phyloP scores from a whole-genome alignment of 139 green algal genomes.

The Picochlorum sp. region DNA sequence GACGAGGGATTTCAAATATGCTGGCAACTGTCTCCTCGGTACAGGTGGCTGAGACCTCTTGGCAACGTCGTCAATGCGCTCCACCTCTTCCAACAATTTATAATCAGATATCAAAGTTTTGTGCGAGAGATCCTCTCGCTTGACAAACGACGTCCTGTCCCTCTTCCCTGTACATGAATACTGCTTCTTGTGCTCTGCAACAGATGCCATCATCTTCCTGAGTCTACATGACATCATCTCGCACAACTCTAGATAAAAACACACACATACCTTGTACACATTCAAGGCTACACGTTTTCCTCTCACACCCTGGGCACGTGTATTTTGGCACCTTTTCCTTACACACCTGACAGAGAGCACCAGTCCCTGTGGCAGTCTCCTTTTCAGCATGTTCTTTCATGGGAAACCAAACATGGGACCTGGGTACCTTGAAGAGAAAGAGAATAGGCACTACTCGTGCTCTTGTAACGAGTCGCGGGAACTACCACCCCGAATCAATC shows the following conservation, averaged over 20 bases:
- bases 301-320: slow-evolving; percentile 23
- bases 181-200: slow-evolving; percentile 28
- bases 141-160: slow-evolving; percentile 35
- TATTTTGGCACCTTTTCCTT: slow-evolving; percentile 13
- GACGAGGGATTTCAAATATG: slow-evolving; percentile 24
- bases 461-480: too few relatives aligned
- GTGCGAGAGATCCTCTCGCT: slow-evolving; percentile 18
- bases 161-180: slow-evolving; percentile 30
- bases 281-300: slow-evolving; percentile 32
- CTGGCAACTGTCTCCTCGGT: slow-evolving; percentile 23
- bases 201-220: too few relatives aligned
- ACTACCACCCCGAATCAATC: too few relatives aligned
- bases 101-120: slow-evolving; percentile 26
- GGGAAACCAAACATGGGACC: too few relatives aligned
- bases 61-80: slow-evolving; percentile 26
- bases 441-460: too few relatives aligned
- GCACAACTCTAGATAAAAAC: background rate
- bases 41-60: slow-evolving; percentile 25
- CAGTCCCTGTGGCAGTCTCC: too few relatives aligned
- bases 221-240: too few relatives aligned
- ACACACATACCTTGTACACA: slow-evolving; percentile 29
- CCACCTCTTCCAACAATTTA: slow-evolving; percentile 30
- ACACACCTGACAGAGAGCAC: slow-evolving; percentile 16
- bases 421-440: too few relatives aligned
- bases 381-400: too few relatives aligned